A percentile compares a stretch with the other conserved stretches of the same genome.
Conservation (phyloP, 495 filamentous ascomycete genomes). For the Trichoderma asperelloides region DNA sequence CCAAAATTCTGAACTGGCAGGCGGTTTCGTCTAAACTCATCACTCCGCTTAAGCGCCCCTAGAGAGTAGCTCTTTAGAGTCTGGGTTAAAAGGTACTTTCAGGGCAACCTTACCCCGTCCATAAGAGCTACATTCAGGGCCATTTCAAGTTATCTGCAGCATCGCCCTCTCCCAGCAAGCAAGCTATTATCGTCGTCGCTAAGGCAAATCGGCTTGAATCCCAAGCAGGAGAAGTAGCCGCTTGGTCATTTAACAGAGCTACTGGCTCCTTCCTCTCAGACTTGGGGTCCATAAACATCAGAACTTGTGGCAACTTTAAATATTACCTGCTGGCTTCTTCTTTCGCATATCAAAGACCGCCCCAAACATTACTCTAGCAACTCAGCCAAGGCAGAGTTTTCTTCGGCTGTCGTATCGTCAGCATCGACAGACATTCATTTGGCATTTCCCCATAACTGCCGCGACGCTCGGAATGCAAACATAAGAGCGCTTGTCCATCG, state of each 20-base stretch:
- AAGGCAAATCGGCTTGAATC: not conserved
- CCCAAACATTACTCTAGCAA: no score
- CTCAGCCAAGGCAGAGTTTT: no score
- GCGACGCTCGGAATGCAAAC: no score
- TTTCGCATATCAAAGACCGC: no score
- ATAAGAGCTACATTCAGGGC: not conserved
- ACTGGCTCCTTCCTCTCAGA: not conserved
- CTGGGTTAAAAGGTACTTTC: not conserved
- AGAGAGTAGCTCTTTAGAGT: not conserved
- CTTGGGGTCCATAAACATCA: no score
- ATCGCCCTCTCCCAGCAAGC: not conserved
- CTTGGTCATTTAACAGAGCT: not conserved
- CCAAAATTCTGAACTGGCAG: not conserved
- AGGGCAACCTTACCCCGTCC: not conserved
- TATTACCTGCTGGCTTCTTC: no score
- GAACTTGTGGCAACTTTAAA: no score
- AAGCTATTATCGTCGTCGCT: not conserved
- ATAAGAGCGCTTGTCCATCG: no score
- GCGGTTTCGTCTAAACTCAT: not conserved
- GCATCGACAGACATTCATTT: no score
- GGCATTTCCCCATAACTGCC: no score
- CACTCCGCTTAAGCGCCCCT: no score
- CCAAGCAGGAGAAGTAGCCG: not conserved
- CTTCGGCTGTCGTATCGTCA: no score
- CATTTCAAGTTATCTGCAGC: not conserved